Evolutionary conservation across 495 filamentous ascomycete genomes (phyloP), one percentile per base, ranked within the genome.

Genomic region (Hamigera avellanea): DNA sequence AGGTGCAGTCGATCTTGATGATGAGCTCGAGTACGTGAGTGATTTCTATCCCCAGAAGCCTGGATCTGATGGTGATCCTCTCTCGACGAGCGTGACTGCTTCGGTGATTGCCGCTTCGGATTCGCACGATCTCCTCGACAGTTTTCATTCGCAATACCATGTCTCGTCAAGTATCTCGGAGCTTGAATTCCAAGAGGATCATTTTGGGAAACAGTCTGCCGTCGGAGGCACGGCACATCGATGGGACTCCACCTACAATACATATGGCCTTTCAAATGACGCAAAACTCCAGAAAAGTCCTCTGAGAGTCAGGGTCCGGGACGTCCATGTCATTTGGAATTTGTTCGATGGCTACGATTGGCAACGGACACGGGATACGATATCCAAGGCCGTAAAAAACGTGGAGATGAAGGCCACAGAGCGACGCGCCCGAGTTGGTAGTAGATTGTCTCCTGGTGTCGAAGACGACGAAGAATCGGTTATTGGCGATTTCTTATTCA

Each of bases 301-400:
- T 10, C 64, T 96, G 15, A 75, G 76, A 40, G 64, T 96, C 7
- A 72, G 75, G 21, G 69, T 95, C 12, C 76, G 84, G 3, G 86
- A 94, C 54, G 77, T 93, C 10, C 84, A 96, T 53, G 64, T 95
- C 32, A 93, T 96, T 42, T 99, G 93, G 93, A 95, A 99, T 53
- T 64, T 99, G 1, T 94, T 86, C 53, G 93, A 99, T 60, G 93
- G 93, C 5, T 99, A 93, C 52, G 93, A 99, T 57, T 99, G 93
- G 93, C 76, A 77, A 45, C 66, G 73, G 19, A 96, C 91, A 0
- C 65, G 88, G 32, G 86, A 94, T 40, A 78, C 78, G 3, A 93
- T 95, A 46, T 75, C 78, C 16, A 79, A 86, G 48, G 87, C 83
- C 10, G 86, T 96, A 5, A 73, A 87, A 40, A 78, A 91, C 19